These are phyloP conservation scores for Exophiala aquamarina DNA, from an alignment of 2,329 filamentous ascomycete genomes.

Conservation along the genomic window DNA sequence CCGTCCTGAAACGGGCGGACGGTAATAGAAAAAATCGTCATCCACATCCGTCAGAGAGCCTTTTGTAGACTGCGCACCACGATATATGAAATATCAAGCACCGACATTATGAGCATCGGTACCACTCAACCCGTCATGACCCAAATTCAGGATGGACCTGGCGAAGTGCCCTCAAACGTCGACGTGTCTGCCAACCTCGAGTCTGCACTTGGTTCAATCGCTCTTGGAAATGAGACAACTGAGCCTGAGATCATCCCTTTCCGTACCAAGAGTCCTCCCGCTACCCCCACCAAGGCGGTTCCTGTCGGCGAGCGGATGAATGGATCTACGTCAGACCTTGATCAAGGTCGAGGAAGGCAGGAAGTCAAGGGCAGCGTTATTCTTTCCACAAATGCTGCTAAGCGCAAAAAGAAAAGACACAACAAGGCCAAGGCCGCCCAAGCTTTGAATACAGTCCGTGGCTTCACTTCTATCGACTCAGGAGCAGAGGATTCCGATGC, in stretches of 20 bases:
- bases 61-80: neutral
- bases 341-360: slow-evolving; percentile 22
- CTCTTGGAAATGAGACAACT: slow-evolving; percentile 9
- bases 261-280: slow-evolving; percentile 22
- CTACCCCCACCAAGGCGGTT: slow-evolving; percentile 18
- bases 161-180: neutral
- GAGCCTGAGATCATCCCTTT: slow-evolving; percentile 29
- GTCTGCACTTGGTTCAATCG: slow-evolving; percentile 14
- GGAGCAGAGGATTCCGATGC: slow-evolving; percentile 48
- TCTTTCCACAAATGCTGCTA: slow-evolving; percentile 32
- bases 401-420: slow-evolving; percentile 44
- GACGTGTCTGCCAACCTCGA: slow-evolving; percentile 12
- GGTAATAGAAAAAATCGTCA: slow-evolving; percentile 37
- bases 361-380: slow-evolving; percentile 31
- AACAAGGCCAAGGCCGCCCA: slow-evolving; percentile 31
- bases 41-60: neutral
- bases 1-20: slow-evolving; percentile 54
- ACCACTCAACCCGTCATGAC: slow-evolving; percentile 20
- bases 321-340: slow-evolving; percentile 1
- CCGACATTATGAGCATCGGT: slow-evolving; percentile 18
- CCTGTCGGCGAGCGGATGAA: slow-evolving; percentile 1
- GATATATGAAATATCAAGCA: neutral
- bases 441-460: slow-evolving; percentile 41
- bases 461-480: slow-evolving; percentile 45
- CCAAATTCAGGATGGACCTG: slow-evolving; percentile 5